Evolutionary conservation across 2,329 filamentous ascomycete species (phyloP).

Genomic region (Aspergillus aculeatus): DNA sequence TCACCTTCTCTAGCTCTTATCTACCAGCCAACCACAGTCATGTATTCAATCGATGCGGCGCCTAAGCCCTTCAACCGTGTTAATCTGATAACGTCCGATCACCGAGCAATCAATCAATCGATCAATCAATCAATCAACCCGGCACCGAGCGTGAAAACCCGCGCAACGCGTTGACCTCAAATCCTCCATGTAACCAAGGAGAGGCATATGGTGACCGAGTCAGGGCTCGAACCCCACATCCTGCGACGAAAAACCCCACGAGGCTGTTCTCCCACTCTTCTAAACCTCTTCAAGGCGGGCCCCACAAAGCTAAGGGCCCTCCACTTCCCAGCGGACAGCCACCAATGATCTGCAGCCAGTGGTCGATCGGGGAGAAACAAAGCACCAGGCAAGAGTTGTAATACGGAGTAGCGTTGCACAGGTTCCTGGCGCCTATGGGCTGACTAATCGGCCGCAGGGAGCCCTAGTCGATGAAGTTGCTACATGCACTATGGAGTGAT

Average conservation of each 20-base stretch:
- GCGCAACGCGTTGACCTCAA: too few species aligned
- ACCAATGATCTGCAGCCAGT: slow-evolving; percentile 19
- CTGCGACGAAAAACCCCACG: slow-evolving; percentile 15
- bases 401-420: slow-evolving; percentile 1
- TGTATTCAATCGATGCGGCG: neutral
- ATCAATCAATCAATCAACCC: too few species aligned
- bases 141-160: too few species aligned
- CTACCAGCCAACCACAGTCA: neutral
- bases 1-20: neutral
- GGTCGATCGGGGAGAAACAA: slow-evolving; percentile 18
- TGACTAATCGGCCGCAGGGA: slow-evolving; percentile 9
- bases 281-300: slow-evolving; percentile 11
- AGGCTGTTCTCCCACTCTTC: slow-evolving; percentile 16
- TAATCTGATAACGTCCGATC: too few species aligned
- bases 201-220: neutral
- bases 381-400: neutral
- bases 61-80: neutral
- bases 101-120: too few species aligned
- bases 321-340: slow-evolving; percentile 5
- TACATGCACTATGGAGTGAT: too few species aligned
- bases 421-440: slow-evolving; percentile 15
- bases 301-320: slow-evolving; percentile 7
- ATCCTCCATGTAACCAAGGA: too few species aligned
- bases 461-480: neutral
- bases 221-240: neutral